Percentiles rank a stretch among this genome's conserved stretches.
Conservation (phyloP, 2,329 filamentous ascomycete genomes). For the Calonectria multiphialidica region DNA sequence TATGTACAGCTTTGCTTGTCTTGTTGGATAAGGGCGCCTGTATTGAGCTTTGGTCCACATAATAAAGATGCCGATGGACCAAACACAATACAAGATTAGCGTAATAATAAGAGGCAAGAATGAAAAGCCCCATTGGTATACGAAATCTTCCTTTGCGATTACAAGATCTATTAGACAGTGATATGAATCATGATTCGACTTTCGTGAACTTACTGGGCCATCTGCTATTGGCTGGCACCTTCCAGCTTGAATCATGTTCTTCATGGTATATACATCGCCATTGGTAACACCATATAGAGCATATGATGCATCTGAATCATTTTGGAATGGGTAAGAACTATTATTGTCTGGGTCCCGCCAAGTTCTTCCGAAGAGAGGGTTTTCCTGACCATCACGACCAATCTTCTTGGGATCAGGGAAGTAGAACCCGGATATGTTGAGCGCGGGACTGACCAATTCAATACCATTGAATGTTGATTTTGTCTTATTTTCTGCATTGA, state of each 20-base stretch:
- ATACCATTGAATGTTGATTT: neutral
- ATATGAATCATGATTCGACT: neutral
- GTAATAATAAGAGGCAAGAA: neutral
- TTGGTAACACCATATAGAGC: neutral
- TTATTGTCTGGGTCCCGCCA: no score
- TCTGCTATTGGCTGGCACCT: no score
- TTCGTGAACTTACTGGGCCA: neutral
- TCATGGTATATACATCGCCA: no score
- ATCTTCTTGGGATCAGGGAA: neutral
- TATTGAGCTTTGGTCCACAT: neutral
- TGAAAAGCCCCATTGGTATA: neutral
- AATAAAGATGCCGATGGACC: neutral
- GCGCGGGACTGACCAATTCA: neutral
- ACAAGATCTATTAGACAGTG: neutral
- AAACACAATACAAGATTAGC: neutral
- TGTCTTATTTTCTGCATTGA: neutral
- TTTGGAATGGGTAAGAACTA: no score
- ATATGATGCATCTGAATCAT: neutral
- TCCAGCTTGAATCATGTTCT: no score
- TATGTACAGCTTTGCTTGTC: neutral
- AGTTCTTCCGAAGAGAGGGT: no score
- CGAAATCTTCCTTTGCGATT: neutral
- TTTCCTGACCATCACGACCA: neutral
- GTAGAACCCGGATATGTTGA: neutral
- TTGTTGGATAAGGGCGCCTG: neutral